These are phyloP conservation scores for Phytophthora podocarpi DNA, from an alignment of 352 stramenopile species.

Conservation along the genomic window DNA sequence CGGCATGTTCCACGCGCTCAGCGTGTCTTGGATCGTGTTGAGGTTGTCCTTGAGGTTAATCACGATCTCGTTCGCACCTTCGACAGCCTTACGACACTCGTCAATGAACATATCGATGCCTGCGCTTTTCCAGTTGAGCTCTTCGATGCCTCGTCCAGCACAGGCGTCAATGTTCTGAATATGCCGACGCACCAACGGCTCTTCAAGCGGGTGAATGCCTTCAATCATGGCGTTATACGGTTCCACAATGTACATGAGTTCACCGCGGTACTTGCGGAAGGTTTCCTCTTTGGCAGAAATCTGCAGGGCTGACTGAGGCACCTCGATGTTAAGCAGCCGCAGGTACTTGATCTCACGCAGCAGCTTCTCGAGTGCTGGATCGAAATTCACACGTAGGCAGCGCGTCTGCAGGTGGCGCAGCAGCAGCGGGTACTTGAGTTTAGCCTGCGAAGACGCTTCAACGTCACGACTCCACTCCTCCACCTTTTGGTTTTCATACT, in stretches of 20 bases:
- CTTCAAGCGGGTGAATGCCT: slow-evolving; percentile 95
- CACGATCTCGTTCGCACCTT: slow-evolving; percentile 94
- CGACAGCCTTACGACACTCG: slow-evolving; percentile 85
- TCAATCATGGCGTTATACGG: slow-evolving; percentile 98
- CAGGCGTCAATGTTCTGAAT: slow-evolving; percentile 96
- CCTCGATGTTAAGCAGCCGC: slow-evolving; percentile 93
- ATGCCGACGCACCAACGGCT: slow-evolving; percentile 95
- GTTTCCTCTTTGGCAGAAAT: slow-evolving; percentile 96
- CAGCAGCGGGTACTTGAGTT: slow-evolving; percentile 96
- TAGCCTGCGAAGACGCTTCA: slow-evolving; percentile 93
- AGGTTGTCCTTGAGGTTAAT: slow-evolving; percentile 97
- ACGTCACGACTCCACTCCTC: slow-evolving; percentile 97
- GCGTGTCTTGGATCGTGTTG: slow-evolving; percentile 92
- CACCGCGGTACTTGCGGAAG: slow-evolving; percentile 96
- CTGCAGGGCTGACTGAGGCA: slow-evolving; percentile 93
- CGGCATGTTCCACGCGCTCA: slow-evolving; percentile 92
- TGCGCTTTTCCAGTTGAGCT: slow-evolving; percentile 96
- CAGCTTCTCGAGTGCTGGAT: slow-evolving; percentile 95
- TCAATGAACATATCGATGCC: slow-evolving; percentile 95
- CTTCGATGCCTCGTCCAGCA: slow-evolving; percentile 92
- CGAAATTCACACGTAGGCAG: slow-evolving; percentile 97
- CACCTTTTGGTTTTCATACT: slow-evolving; percentile 98
- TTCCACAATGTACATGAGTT: slow-evolving; percentile 97
- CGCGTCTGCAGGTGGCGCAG: slow-evolving; percentile 89
- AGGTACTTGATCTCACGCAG: slow-evolving; percentile 99